Base-by-base conservation (phyloP, 345 rosid genomes). In the Fremontodendron californicum region DNA sequence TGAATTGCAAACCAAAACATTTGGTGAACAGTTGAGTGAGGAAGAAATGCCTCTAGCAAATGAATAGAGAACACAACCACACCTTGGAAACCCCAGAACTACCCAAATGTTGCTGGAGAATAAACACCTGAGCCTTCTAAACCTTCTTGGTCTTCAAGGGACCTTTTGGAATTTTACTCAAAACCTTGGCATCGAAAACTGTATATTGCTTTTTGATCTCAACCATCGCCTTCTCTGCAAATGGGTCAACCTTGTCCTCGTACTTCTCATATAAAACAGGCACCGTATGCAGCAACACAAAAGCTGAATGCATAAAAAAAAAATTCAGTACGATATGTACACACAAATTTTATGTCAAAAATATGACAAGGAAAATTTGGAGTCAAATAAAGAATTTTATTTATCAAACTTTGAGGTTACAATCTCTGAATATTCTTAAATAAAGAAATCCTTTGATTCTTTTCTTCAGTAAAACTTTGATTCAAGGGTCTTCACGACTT, bases 181-280 rank as follows among this genome's bases (percentile, higher is more conserved):
- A 77, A 74, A 85, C 81, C 86, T 91, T 91, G 25, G 87, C 88
- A 81, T 91, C 88, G 52, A 91, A 83, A n/a, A 85, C 86, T 71
- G 85, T 81, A 81, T 85, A 90, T 31, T 86, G 98, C 81, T 82
- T 93, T 75, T 86, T 88, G 39, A 93, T 68, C 83, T 89, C 90
- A 13, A 84, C 69, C 75, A 72, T 51, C 13, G 87, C 92, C 88
- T 89, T 93, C 88, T 90, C 98, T 4, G 91, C 92, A 21, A 90
- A 77, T 33, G 92, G 93, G 81, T 93, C 98, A 76, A 93, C 81
- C 74, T 90, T 91, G 85, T 91, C 89, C 79, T 91, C 98, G 27
- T 79, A 90, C 88, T 88, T 93, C 84, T 93, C 97, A 67, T 93
- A 93, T 16, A 93, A 63, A 73, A 87, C 87, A 15, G 93, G 96